Conservation (phyloP, 768 basidiomycete species). For the Clitopilus hobsonii region DNA sequence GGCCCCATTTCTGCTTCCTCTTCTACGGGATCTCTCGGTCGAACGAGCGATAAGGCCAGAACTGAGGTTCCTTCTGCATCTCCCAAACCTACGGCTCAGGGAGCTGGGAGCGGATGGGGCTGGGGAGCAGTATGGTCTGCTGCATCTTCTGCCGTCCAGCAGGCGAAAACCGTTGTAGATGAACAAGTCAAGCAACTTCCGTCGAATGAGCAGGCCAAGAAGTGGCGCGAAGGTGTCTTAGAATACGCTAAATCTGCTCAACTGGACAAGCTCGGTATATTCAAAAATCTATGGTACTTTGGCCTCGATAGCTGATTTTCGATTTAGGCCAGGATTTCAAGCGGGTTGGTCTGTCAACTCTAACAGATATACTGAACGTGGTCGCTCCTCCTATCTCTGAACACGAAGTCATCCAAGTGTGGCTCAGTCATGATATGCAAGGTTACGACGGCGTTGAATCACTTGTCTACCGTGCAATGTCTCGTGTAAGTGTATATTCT, state of each 20-base stretch:
- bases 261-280: constrained; percentile 79
- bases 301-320: constrained; percentile 2
- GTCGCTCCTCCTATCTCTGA: constrained; percentile 98
- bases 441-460: constrained; percentile 95
- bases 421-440: constrained; percentile 94
- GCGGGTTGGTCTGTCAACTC: constrained; percentile 79
- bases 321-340: constrained; percentile 82
- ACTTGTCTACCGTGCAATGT: constrained; percentile 84
- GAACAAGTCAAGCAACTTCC: constrained; percentile 89
- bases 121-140: constrained; percentile 90
- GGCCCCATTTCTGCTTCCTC: constrained; percentile 39
- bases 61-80: constrained; percentile 14
- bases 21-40: constrained; percentile 35
- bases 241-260: constrained; percentile 88
- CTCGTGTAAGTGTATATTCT: constrained; percentile 62
- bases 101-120: constrained; percentile 68
- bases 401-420: constrained; percentile 95
- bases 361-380: constrained; percentile 90
- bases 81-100: constrained; percentile 8
- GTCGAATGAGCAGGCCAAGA: constrained; percentile 81
- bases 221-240: constrained; percentile 82
- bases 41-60: constrained; percentile 18
- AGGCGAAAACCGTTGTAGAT: constrained; percentile 84
- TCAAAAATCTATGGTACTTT: neutral
- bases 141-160: constrained; percentile 82